Evolutionary conservation across 2,329 filamentous ascomycete species (phyloP), one percentile per base, ranked within the genome.

Genomic region (Ascochyta rabiei): DNA sequence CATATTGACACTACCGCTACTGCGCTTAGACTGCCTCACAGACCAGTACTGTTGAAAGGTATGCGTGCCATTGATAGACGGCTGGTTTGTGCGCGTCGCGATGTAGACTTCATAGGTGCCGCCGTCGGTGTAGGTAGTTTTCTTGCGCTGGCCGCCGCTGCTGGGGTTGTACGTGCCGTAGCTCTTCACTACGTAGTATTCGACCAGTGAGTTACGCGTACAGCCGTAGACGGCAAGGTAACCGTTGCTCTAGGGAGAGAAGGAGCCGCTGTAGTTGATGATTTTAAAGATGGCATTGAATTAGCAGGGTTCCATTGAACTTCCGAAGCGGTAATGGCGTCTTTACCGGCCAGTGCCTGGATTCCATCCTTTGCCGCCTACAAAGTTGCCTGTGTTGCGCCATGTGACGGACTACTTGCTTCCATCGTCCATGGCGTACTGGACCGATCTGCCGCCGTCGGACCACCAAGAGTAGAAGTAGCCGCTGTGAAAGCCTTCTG

Each of bases 401-500:
- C 66, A 69, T 7, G 40, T 56, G 45, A 60, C 53, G n/a, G 59
- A 60, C 50, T 69, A 70, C 42, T 59, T 61, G 47, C 66, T 60
- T 33, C 56, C 61, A 15, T 59, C 59, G 23, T 58, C 56, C 46
- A 64, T 66, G 30, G 46, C 67, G 57, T 66, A 70, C 6, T 53
- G 56, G 5, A 62, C 66, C 10, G 44, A 56, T 18, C 61, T 63
- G 9, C 68, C 72, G 31, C 80, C 79, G 53, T 85, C 82, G 40
- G 79, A 84, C 82, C 82, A 87, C 76, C 79, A 85, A 8, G 81
- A 84, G 71, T 83, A 86, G 76, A 81, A 86, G 73, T 79, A 86
- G 42, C 61, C 58, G 45, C 63, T 69, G 55, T 68, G 56, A 43
- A 75, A 80, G 42, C 83, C 83, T 2, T 79, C 81, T 6, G 72